phyloP scores from a whole-genome alignment of 2,329 filamentous ascomycete species.

The Berkeleyomyces rouxiae region DNA sequence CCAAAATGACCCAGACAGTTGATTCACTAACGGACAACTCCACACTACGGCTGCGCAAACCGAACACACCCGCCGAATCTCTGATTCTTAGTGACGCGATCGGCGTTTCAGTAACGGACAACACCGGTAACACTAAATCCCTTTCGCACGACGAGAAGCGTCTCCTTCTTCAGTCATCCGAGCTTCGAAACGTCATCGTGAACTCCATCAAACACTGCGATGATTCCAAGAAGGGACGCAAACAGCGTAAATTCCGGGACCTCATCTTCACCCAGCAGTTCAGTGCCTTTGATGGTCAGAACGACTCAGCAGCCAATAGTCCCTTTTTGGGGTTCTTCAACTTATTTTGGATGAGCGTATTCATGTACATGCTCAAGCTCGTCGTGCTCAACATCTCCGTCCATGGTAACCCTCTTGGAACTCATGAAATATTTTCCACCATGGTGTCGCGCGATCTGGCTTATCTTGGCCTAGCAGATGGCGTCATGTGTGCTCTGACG shows the following conservation, averaged over 20 bases:
- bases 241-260: constrained; percentile 24
- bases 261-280: constrained; percentile 58
- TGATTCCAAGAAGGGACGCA: background rate
- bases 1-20: background rate
- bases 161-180: constrained; percentile 9
- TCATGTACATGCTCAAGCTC: constrained; percentile 48
- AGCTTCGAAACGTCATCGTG: constrained; percentile 4
- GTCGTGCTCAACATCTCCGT: constrained; percentile 50
- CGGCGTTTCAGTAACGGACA: constrained; percentile 10
- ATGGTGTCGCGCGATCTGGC: constrained; percentile 44
- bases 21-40: background rate
- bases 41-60: constrained; percentile 3
- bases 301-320: constrained; percentile 44
- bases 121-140: constrained; percentile 12
- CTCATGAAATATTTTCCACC: constrained; percentile 52
- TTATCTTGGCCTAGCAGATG: constrained; percentile 46
- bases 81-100: constrained; percentile 15
- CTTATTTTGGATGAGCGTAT: constrained; percentile 58
- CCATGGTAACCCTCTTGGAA: constrained; percentile 52
- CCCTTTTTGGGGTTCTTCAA: constrained; percentile 69
- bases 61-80: background rate
- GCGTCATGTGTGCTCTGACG: constrained; percentile 49
- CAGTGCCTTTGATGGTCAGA: constrained; percentile 59
- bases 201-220: constrained; percentile 3
- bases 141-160: constrained; percentile 17